A percentile compares a stretch with the other conserved stretches of the same genome.
Evolutionary conservation across 441 rosid species (phyloP).

Genomic region (Geranium incanum): DNA sequence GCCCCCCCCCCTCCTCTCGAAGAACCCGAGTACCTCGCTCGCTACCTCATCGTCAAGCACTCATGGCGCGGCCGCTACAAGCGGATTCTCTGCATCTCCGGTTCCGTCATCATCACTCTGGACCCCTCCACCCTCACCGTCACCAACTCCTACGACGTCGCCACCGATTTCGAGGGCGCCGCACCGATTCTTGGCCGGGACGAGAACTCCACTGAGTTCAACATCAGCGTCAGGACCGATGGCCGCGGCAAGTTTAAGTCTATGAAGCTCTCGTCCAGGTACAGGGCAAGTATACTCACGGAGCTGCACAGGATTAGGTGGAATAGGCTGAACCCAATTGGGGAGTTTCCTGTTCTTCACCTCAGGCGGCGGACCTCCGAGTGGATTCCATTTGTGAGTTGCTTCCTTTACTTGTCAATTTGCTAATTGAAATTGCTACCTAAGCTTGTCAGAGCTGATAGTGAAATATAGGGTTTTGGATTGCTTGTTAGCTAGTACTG

Average conservation of each 20-base stretch:
- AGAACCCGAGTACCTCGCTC: conserved; percentile 91
- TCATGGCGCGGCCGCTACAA: conserved; percentile 99
- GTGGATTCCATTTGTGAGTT: conserved; percentile 81
- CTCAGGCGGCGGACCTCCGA: conserved; percentile 68
- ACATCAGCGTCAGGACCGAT: conserved; percentile 72
- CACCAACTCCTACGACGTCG: conserved; percentile 74
- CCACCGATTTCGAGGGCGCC: conserved; percentile 73
- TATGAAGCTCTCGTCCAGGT: conserved; percentile 74
- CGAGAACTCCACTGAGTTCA: conserved; percentile 72
- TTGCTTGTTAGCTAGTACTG: conserved; percentile 6
- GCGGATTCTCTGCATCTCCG: conserved; percentile 78
- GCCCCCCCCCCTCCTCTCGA: conserved; percentile 44
- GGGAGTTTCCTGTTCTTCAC: conserved; percentile 85
- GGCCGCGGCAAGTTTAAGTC: conserved; percentile 87
- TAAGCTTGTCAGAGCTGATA: neutral
- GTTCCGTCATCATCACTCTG: conserved; percentile 59
- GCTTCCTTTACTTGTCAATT: neutral
- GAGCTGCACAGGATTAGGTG: conserved; percentile 77
- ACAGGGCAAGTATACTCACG: conserved; percentile 74
- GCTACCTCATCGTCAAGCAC: conserved; percentile 82
- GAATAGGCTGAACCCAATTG: conserved; percentile 54
- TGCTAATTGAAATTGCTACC: neutral
- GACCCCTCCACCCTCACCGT: conserved; percentile 73
- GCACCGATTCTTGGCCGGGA: conserved; percentile 68
- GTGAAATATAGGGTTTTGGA: neutral